A percentile compares a stretch with the other conserved stretches of the same genome.
phyloP scores from a whole-genome alignment of 2,329 filamentous ascomycete species.

The Rhynchosporium agropyri region DNA sequence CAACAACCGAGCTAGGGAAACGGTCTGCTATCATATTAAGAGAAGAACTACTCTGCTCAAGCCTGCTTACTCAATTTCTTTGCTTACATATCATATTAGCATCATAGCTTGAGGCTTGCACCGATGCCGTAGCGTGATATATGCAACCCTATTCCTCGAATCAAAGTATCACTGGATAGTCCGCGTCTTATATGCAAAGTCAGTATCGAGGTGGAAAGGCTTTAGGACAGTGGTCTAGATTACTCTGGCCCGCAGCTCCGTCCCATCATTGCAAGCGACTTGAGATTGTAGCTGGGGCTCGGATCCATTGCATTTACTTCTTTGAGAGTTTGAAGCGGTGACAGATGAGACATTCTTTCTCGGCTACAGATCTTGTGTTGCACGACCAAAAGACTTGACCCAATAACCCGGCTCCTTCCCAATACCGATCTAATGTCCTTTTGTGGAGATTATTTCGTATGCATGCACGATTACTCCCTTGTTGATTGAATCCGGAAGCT shows the following conservation, averaged over 20 bases:
- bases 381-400: background rate
- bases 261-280: background rate
- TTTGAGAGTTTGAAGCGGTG: constrained; percentile 1
- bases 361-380: background rate
- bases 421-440: background rate
- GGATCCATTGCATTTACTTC: constrained; percentile 3
- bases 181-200: background rate
- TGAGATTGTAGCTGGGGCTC: background rate
- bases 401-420: background rate
- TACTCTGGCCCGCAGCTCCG: background rate
- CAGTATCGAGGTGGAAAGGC: background rate
- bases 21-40: background rate
- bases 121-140: constrained; percentile 4
- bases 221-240: background rate
- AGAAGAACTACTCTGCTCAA: background rate
- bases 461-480: constrained; percentile 18
- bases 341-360: background rate
- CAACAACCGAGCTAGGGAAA: background rate
- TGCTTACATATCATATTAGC: constrained; percentile 7
- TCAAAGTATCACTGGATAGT: constrained; percentile 6
- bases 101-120: constrained; percentile 2
- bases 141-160: constrained; percentile 14
- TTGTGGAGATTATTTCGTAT: constrained; percentile 17
- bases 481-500: background rate
- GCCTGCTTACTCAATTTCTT: constrained; percentile 11